Conservation (phyloP, 306 rosid genomes). For the Psophocarpus tetragonolobus region DNA sequence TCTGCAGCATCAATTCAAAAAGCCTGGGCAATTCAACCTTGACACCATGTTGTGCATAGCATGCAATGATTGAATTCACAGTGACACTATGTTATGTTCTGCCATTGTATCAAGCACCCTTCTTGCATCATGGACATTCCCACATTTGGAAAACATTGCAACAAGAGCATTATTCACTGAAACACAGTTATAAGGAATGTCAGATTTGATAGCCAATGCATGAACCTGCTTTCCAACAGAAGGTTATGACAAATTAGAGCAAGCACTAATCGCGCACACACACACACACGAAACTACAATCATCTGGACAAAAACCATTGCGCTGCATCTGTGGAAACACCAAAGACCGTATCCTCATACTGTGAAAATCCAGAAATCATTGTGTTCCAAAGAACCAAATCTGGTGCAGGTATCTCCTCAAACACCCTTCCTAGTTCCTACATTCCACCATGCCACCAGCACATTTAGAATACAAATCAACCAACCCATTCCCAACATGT, state of each 20-base stretch:
- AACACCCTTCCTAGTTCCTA: constrained; percentile 64
- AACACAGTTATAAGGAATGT: constrained; percentile 61
- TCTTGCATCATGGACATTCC: constrained; percentile 72
- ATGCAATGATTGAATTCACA: constrained; percentile 75
- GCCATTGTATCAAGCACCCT: constrained; percentile 67
- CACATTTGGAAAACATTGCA: constrained; percentile 83
- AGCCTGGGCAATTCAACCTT: constrained; percentile 56
- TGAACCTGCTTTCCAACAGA: constrained; percentile 74
- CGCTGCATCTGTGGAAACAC: constrained; percentile 63
- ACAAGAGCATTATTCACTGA: constrained; percentile 77
- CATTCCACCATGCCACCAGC: too few species aligned
- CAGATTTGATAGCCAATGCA: constrained; percentile 67
- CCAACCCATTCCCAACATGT: too few species aligned
- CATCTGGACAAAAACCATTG: too few species aligned
- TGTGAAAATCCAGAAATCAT: constrained; percentile 85
- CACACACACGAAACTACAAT: too few species aligned
- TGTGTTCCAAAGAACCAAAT: constrained; percentile 84
- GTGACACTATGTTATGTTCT: constrained; percentile 60
- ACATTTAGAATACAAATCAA: too few species aligned
- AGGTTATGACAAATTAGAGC: too few species aligned
- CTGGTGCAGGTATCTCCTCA: constrained; percentile 65
- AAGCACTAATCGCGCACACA: too few species aligned
- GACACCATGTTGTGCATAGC: constrained; percentile 84
- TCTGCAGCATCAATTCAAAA: constrained; percentile 65
- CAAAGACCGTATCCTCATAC: constrained; percentile 56